phyloP scores from a whole-genome alignment of 2,329 filamentous ascomycete species.

The Scolecobasidium constrictum region DNA sequence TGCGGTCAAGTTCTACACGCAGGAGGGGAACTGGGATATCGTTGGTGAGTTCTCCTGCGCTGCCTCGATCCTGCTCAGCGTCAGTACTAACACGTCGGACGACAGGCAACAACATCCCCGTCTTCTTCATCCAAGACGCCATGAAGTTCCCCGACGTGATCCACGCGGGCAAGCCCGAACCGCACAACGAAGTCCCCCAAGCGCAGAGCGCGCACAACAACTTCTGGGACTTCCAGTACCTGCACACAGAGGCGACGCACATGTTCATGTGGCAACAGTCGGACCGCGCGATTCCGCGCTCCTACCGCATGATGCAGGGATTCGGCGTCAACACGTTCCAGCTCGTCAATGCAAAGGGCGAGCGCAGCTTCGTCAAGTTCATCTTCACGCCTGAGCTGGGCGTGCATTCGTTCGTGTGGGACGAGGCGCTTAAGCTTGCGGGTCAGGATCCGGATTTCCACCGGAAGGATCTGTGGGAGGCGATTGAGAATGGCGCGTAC shows the following conservation, averaged over 20 bases:
- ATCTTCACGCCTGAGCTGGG: constrained; percentile 38
- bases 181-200: constrained; percentile 18
- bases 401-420: constrained; percentile 35
- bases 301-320: constrained; percentile 28
- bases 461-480: constrained; percentile 35
- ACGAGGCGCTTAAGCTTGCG: constrained; percentile 33
- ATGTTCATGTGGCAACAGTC: constrained; percentile 34
- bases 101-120: constrained; percentile 19
- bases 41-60: too few species aligned
- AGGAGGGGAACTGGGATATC: constrained; percentile 39
- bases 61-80: constrained; percentile 35
- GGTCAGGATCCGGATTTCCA: constrained; percentile 42
- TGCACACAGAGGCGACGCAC: constrained; percentile 29
- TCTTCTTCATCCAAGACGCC: constrained; percentile 40
- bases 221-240: constrained; percentile 29
- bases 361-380: constrained; percentile 42
- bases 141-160: constrained; percentile 38
- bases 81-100: not conserved
- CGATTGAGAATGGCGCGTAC: constrained; percentile 31
- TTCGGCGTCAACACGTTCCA: constrained; percentile 34
- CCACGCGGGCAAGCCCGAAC: constrained; percentile 20
- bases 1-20: constrained; percentile 39
- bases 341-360: constrained; percentile 35
- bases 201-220: constrained; percentile 37
- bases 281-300: constrained; percentile 38